Evolutionary conservation across 2,329 filamentous ascomycete genomes (phyloP), one percentile per base, ranked within the genome.

Genomic region (Trichoderma harzianum): DNA sequence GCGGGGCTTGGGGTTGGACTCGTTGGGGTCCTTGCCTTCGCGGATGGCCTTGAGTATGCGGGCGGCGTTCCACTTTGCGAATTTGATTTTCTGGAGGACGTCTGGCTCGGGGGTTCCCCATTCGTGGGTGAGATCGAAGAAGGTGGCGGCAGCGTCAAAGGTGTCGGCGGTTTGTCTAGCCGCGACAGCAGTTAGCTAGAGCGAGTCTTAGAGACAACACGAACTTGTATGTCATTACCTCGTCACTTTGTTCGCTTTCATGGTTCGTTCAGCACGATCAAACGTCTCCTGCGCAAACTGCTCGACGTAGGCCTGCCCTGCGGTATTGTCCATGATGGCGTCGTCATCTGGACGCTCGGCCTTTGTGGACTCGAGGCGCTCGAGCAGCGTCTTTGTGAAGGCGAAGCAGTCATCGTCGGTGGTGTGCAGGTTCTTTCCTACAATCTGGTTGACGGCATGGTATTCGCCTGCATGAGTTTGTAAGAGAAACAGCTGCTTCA

Each of bases 241-340:
- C 53, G 94, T 95, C 73, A 93, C 94, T 79, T 92, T 95, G 82
- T 96, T 92, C 63, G 92, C 92, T 72, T 90, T 89, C 78, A 98
- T 89, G 0, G 94, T 91, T 70, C 92, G 90, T 78, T 98, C 93
- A 5, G 93, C 95, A 74, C 94, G 89, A 62, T 91, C 88, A 74
- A 99, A 95, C 0, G 94, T 95, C 78, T 97, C 93, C 74, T 95
- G 86, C 0, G 92, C 95, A 80, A 99, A 99, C 79, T 97, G 92
- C 81, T 98, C 95, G 62, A 98, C 91, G 77, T 97, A 97, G 69
- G 94, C 94, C 81, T 95, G 93, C 1, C 94, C 95, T 5, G 92
- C 93, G 1, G 91, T 84, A 76, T 98, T 95, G 81, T 98, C 95
- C 7, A 89, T 86, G 69, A 98, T 91, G 18, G 94, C 92, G 79